These are phyloP conservation scores for Diaporthe ilicicola DNA, from an alignment of 2,329 filamentous ascomycete species.

Conservation along the genomic window DNA sequence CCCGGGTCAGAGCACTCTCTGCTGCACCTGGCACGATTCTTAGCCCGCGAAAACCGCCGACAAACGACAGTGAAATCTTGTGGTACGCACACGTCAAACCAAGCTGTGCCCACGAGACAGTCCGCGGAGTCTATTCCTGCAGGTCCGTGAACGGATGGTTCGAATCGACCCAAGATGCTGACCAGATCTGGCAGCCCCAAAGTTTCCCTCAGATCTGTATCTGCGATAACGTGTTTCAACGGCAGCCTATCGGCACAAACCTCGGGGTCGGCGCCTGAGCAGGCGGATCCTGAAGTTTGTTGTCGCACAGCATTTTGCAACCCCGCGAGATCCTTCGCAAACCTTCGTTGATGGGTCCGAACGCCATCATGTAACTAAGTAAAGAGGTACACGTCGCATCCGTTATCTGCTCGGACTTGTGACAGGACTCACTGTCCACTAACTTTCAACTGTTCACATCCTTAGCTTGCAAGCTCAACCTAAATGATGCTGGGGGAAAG, in stretches of 20 bases:
- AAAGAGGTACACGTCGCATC: background rate
- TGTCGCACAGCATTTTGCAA: conserved; percentile 12
- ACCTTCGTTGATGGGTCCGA: conserved; percentile 14
- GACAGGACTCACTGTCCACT: background rate
- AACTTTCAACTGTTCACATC: background rate
- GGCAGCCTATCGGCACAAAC: conserved; percentile 16
- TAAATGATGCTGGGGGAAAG: background rate
- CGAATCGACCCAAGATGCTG: conserved; percentile 18
- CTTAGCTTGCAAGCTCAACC: background rate
- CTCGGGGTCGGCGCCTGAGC: background rate
- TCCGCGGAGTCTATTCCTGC: background rate
- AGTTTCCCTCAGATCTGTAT: conserved; percentile 18
- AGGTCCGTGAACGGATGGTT: background rate
- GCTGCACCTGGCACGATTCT: conserved; percentile 5
- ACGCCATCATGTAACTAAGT: background rate
- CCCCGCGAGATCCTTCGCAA: conserved; percentile 8
- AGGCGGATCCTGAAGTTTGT: conserved; percentile 11
- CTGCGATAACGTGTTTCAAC: conserved; percentile 15
- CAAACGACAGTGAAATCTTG: background rate
- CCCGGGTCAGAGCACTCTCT: background rate
- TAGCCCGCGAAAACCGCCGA: background rate
- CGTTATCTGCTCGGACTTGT: background rate
- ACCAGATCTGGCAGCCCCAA: conserved; percentile 16
- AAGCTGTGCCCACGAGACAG: background rate
- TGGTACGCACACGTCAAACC: background rate